Evolutionary conservation across 352 stramenopile species (phyloP), one percentile per base, ranked within the genome.

Genomic region (Hyaloperonospora brassicae): DNA sequence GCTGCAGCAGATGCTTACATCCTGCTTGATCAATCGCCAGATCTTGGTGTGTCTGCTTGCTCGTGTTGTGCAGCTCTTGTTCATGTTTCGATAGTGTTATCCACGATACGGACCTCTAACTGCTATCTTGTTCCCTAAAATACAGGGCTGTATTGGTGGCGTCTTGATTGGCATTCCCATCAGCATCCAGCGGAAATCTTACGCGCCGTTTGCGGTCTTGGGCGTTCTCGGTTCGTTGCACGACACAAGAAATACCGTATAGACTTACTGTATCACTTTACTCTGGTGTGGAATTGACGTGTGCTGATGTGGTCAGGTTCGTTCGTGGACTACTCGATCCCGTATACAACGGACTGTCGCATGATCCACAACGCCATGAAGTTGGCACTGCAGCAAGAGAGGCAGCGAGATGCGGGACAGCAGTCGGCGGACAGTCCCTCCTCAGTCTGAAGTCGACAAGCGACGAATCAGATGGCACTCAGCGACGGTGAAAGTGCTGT

Each of bases 321-420:
- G 17, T 92, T 92, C 40, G 72, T 92, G 43, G 81, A 92, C 62
- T 92, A 92, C 60, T 89, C 81, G 55, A 71, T 87, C 40, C 81
- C 81, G 47, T 92, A 92, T 68, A 89, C 79, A 22, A 75, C 73
- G 41, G 79, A 89, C 69, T 89, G 79, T 58, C 70, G 79, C 1
- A 73, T 84, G 55, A 89, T 89, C 57, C 76, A 86, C 59, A 89
- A 89, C 50, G 72, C 79, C 34, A 70, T 89, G 66, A 73, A 86
- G 46, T 59, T 89, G 31, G 75, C 79, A 30, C 44, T 89, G 40
- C 75, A 87, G 57, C 62, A 89, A 40, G 73, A 89, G 38, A 59
- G 64, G 42, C 62, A 86, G 59, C 57, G 67, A 42, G 64, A 82
- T 41, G 53, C 56, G 41, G 44, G 14, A 5, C 31, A 53, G 14